These are phyloP conservation scores for Flaveria floridana DNA, from an alignment of 140 eudicot genomes.

Conservation along the genomic window DNA sequence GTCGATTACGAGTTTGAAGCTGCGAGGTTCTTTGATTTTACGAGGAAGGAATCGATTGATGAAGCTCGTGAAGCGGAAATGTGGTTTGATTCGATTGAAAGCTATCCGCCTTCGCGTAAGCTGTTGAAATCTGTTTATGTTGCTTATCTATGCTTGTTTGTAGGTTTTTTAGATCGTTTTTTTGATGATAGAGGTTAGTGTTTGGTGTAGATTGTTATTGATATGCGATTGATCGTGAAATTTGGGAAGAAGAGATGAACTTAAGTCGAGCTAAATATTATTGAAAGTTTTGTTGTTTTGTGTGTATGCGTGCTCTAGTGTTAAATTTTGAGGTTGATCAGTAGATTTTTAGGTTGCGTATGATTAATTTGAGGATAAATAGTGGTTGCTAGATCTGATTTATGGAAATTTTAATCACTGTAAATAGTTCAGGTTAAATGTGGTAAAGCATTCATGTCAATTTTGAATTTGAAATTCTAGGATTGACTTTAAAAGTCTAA, in stretches of 20 bases:
- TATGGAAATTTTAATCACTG: not conserved
- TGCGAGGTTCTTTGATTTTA: constrained; percentile 63
- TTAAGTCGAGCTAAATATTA: not conserved
- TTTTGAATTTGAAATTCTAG: constrained; percentile 27
- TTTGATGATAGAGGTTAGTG: not conserved
- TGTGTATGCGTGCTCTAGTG: constrained; percentile 8
- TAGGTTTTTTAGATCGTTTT: constrained; percentile 19
- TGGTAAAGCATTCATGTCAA: constrained; percentile 23
- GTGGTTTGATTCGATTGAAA: constrained; percentile 70
- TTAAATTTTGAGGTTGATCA: constrained; percentile 32
- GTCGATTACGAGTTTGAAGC: constrained; percentile 92
- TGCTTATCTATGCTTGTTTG: constrained; percentile 1
- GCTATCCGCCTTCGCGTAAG: constrained; percentile 87
- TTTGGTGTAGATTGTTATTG: constrained; percentile 12
- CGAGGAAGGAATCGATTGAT: constrained; percentile 49
- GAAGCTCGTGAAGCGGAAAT: constrained; percentile 68
- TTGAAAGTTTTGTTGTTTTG: not conserved
- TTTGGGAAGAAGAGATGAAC: constrained; percentile 8
- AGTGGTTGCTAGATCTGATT: constrained; percentile 4
- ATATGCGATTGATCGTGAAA: constrained; percentile 8
- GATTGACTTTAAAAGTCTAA: constrained; percentile 29
- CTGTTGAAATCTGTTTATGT: constrained; percentile 26
- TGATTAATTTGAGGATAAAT: not conserved
- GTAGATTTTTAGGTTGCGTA: not conserved
- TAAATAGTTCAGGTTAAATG: constrained; percentile 13